Base-by-base conservation (phyloP, 345 rosid genomes). In the Murraya paniculata region DNA sequence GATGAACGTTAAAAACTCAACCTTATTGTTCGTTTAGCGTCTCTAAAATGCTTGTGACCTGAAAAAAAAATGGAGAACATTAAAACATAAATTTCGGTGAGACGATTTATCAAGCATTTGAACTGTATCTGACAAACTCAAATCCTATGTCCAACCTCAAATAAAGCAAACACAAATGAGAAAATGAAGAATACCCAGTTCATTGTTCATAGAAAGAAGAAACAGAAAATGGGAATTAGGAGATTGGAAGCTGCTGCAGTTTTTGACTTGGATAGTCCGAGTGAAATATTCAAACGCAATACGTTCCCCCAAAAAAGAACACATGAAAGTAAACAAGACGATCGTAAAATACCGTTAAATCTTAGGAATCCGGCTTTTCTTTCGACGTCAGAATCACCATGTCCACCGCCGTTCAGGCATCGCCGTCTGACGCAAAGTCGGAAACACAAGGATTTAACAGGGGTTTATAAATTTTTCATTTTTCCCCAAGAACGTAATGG, bases 101-200 rank as follows among this genome's bases (percentile, higher is more conserved):
- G 70, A 31, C 77, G 62, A 28, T 74, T 45, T 30, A 27, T 74
- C 77, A 14, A 62, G 11, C 70, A 19, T 36, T 61, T 74, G 68
- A 39, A 45, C 10, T 10, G 9, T 28, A 25, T 31, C 9, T 9
- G 3, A 28, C 10, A 11, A 39, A 39, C 10, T 28, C 27, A 27
- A 11, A 28, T 39, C 13, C 22, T 7, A 31, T 1, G 1, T 18
- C 4, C 21, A 50, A 16, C 21, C 19, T 59, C 27, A 0, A 7
- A 25, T 14, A 60, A 9, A 50, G 2, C 60, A 13, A 59, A 59
- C 55, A 73, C 5, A 9, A 38, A 73, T 24, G 56, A 36, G 35
- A 27, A 59, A 72, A 72, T 33, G 18, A 72, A 72, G 27, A 9
- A 57, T n/a, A 16, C 75, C 75, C 75, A 57, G 65, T n/a, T 35